These are phyloP conservation scores for Boletus pseudopeckii DNA, from an alignment of 768 basidiomycete genomes.

Conservation along the genomic window DNA sequence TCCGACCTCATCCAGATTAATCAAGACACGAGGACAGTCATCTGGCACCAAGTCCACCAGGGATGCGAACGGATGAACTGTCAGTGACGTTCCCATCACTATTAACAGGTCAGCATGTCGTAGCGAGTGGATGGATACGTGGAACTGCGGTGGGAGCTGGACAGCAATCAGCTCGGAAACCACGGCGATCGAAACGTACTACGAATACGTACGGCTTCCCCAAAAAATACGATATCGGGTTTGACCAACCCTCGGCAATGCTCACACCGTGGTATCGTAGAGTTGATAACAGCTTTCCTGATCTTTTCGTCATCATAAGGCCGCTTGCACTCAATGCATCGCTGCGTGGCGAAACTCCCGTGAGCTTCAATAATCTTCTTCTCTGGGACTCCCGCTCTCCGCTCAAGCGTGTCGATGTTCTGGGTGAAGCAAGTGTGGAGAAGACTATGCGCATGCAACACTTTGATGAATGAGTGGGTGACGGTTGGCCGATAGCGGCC, in stretches of 20 bases:
- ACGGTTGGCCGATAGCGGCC: slow-evolving; percentile 84
- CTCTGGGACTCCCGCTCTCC: slow-evolving; percentile 71
- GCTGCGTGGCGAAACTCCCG: slow-evolving; percentile 87
- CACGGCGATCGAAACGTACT: not conserved
- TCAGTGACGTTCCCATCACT: slow-evolving; percentile 87
- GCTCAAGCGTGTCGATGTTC: slow-evolving; percentile 91
- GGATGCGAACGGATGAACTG: slow-evolving; percentile 83
- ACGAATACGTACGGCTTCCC: slow-evolving; percentile 57
- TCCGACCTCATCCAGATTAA: slow-evolving; percentile 85
- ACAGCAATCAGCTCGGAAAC: not conserved
- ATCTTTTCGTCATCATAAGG: slow-evolving; percentile 66
- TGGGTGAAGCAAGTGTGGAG: slow-evolving; percentile 84
- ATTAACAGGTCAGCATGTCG: slow-evolving; percentile 79
- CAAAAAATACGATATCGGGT: slow-evolving; percentile 96
- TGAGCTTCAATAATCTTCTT: slow-evolving; percentile 89
- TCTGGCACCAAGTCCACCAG: slow-evolving; percentile 56
- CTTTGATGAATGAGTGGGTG: slow-evolving; percentile 85
- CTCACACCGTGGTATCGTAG: slow-evolving; percentile 59
- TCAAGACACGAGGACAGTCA: slow-evolving; percentile 75
- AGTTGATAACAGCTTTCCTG: slow-evolving; percentile 55
- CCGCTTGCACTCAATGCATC: slow-evolving; percentile 71
- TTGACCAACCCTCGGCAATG: slow-evolving; percentile 74
- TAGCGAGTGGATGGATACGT: slow-evolving; percentile 50
- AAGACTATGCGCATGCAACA: slow-evolving; percentile 65
- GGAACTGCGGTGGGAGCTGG: slow-evolving; percentile 74